Evolutionary conservation across 163 green algal genomes (phyloP).

Genomic region (Coccomyxa subellipsoidea): DNA sequence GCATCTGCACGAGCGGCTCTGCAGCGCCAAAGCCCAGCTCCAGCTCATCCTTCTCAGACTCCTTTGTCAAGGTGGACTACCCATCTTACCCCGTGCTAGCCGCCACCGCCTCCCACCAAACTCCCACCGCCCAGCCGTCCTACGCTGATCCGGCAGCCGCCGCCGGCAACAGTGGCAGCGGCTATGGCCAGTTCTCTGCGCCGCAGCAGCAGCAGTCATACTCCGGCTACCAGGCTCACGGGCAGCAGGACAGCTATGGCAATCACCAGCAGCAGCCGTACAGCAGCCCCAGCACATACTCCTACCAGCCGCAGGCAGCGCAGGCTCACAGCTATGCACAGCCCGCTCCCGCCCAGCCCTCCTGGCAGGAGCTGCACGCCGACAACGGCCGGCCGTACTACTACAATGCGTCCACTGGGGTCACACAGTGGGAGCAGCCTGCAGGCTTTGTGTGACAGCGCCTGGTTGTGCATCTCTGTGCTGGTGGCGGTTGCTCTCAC

Average conservation of each 20-base stretch:
- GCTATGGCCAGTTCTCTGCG: background rate
- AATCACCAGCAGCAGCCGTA: conserved; percentile 7
- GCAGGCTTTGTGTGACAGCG: conserved; percentile 5
- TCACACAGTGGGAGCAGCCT: conserved; percentile 59
- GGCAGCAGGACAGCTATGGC: conserved; percentile 5
- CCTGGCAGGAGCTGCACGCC: conserved; percentile 58
- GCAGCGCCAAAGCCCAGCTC: background rate
- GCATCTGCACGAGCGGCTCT: background rate
- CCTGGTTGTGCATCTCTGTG: too few relatives aligned
- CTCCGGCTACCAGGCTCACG: background rate
- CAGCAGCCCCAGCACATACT: background rate
- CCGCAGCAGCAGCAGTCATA: conserved; percentile 15
- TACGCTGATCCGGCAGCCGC: background rate
- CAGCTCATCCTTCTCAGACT: conserved; percentile 13
- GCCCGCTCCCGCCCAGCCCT: background rate
- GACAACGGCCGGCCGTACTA: conserved; percentile 57
- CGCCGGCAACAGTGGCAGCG: background rate
- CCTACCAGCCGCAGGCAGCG: background rate
- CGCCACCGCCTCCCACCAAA: conserved; percentile 3
- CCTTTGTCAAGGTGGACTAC: conserved; percentile 18
- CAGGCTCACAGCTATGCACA: background rate
- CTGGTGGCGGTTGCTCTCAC: too few relatives aligned
- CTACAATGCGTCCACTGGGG: conserved; percentile 43
- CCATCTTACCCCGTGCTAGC: conserved; percentile 27
- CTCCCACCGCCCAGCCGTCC: background rate